phyloP scores from a whole-genome alignment of 805 yeast species.

The Saturnispora gosingensis region DNA sequence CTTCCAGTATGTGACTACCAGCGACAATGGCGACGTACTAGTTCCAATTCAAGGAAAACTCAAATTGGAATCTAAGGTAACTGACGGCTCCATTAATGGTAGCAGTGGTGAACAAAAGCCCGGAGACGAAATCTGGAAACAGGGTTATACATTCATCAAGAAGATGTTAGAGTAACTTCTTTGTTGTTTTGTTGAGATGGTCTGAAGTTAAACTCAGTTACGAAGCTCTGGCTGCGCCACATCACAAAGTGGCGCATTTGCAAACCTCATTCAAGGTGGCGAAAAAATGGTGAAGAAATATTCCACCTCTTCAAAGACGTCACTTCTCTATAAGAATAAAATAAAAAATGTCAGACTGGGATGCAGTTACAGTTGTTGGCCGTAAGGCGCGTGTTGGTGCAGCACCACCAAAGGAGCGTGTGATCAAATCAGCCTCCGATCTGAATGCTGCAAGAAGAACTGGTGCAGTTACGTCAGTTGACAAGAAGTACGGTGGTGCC shows the following conservation, averaged over 20 bases:
- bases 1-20: conserved; percentile 16
- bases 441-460: conserved; percentile 91
- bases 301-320: not conserved
- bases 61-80: not conserved
- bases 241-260: not conserved
- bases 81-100: not conserved
- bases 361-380: conserved; percentile 81
- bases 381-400: conserved; percentile 81
- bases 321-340: not conserved
- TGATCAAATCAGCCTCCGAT: conserved; percentile 68
- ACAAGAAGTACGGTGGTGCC: conserved; percentile 76
- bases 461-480: conserved; percentile 83
- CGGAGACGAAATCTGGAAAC: conserved; percentile 5
- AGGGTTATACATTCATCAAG: conserved; percentile 4
- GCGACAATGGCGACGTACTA: conserved; percentile 19
- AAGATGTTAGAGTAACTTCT: conserved; percentile 1
- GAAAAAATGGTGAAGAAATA: not conserved
- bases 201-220: not conserved
- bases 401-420: conserved; percentile 70
- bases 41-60: conserved; percentile 1
- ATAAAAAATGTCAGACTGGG: conserved; percentile 65
- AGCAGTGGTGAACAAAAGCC: not conserved
- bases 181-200: too few species aligned
- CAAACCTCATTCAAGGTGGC: not conserved
- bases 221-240: not conserved